phyloP scores from a whole-genome alignment of 345 rosid genomes.

The Eucalyptus sideroxylon region DNA sequence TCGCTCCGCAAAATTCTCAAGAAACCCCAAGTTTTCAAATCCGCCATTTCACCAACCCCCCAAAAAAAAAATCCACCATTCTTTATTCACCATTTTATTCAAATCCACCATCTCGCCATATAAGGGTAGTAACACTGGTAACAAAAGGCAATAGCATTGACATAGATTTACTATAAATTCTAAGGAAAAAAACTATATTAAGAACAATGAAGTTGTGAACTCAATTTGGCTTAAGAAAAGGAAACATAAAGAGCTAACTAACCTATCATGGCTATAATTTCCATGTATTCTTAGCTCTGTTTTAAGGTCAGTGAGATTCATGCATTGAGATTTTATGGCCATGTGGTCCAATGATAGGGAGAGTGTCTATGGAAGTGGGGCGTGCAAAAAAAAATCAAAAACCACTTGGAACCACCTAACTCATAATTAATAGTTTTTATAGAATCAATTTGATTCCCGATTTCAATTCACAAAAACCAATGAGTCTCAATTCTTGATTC shows the following conservation, averaged over 20 bases:
- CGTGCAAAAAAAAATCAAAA: not conserved
- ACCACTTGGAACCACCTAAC: no score
- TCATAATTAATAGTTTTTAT: no score
- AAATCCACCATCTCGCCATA: not conserved
- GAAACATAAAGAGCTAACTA: no score
- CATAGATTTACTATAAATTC: not conserved
- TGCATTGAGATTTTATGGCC: not conserved
- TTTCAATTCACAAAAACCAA: no score
- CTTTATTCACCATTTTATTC: not conserved
- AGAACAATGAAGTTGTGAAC: no score
- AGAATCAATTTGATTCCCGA: accelerated
- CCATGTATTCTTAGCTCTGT: not conserved
- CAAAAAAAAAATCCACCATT: not conserved
- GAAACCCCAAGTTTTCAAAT: not conserved
- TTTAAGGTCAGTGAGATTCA: not conserved
- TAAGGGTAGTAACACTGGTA: not conserved
- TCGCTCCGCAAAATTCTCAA: not conserved
- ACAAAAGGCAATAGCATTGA: not conserved
- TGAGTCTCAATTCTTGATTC: accelerated
- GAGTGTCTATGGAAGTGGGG: not conserved
- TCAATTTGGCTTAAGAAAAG: no score
- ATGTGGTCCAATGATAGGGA: not conserved
- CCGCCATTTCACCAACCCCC: no score
- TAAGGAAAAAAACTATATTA: no score
- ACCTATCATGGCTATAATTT: not conserved